These are phyloP conservation scores for Andrographis paniculata DNA, from an alignment of 305 asterid species.

Conservation along the genomic window DNA sequence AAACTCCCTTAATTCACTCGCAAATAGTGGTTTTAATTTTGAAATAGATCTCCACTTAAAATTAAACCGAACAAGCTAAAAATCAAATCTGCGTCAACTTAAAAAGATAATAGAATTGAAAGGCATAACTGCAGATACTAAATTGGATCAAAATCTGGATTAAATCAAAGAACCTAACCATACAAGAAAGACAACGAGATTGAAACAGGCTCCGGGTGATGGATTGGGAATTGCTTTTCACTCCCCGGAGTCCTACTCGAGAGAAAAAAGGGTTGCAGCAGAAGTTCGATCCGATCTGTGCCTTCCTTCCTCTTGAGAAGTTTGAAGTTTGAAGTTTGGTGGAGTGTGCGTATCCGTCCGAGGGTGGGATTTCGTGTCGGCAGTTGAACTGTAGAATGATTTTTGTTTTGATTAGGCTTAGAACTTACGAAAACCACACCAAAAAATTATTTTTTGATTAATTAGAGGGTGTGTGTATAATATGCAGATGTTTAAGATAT, in stretches of 20 bases:
- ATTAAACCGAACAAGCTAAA: conserved; percentile 6
- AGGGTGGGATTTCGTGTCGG: conserved; percentile 26
- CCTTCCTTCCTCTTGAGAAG: not conserved
- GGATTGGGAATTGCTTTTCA: no score
- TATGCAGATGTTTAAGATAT: no score
- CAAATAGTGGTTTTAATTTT: not conserved
- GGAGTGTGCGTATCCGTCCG: conserved; percentile 14
- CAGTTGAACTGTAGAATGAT: conserved; percentile 26
- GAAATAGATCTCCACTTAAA: not conserved
- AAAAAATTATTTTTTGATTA: no score
- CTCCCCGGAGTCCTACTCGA: no score
- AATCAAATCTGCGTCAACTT: conserved; percentile 8
- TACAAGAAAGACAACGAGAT: conserved; percentile 6
- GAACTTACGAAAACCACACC: no score
- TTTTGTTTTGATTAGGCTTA: no score
- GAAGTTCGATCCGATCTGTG: conserved; percentile 25
- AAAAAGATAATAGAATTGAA: conserved; percentile 6
- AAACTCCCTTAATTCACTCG: conserved; percentile 15
- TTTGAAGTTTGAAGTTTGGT: conserved; percentile 12
- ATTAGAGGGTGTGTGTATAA: no score
- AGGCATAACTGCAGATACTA: conserved; percentile 1
- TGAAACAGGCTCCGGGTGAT: no score
- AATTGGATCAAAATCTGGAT: conserved; percentile 11
- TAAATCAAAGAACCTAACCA: conserved; percentile 13
- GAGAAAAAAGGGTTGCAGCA: conserved; percentile 1